Conservation (phyloP, 805 yeast genomes). For the Starmerella etchellsii region DNA sequence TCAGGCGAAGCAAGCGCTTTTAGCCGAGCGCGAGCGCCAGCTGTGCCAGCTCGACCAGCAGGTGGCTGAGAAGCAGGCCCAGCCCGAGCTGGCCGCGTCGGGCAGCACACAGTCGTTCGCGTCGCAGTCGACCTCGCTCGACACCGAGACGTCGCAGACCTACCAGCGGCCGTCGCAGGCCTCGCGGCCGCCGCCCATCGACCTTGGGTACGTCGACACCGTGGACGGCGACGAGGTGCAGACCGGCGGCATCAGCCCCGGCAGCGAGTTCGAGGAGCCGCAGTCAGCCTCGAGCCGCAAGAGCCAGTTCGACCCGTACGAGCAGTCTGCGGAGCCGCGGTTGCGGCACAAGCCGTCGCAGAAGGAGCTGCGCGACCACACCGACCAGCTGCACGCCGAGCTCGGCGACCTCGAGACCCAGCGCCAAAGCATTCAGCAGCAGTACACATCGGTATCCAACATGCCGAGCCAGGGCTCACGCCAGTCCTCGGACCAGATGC, state of each 20-base stretch:
- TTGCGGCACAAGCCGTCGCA: constrained; percentile 11
- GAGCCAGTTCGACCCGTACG: not conserved
- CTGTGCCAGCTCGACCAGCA: constrained; percentile 28
- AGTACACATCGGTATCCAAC: constrained; percentile 8
- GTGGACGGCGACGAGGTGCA: not conserved
- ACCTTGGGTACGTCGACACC: not conserved
- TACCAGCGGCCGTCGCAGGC: not conserved
- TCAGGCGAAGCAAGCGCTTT: constrained; percentile 27
- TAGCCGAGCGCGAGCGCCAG: constrained; percentile 31
- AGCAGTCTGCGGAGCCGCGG: constrained; percentile 4
- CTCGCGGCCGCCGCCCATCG: not conserved
- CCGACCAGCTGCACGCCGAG: constrained; percentile 15
- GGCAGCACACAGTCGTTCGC: not conserved
- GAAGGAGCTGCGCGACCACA: constrained; percentile 9
- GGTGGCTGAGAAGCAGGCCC: constrained; percentile 17
- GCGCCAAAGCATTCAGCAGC: constrained; percentile 10
- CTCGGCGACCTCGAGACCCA: constrained; percentile 15
- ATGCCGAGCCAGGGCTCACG: too few relatives aligned
- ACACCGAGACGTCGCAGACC: not conserved
- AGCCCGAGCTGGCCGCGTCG: not conserved
- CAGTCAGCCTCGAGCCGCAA: too few relatives aligned
- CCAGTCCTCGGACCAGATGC: too few relatives aligned
- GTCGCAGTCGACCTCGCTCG: not conserved
- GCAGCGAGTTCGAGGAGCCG: too few relatives aligned
- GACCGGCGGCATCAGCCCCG: too few relatives aligned